phyloP scores from a whole-genome alignment of 108 stramenopile species.

The Nannochloropsis salina region DNA sequence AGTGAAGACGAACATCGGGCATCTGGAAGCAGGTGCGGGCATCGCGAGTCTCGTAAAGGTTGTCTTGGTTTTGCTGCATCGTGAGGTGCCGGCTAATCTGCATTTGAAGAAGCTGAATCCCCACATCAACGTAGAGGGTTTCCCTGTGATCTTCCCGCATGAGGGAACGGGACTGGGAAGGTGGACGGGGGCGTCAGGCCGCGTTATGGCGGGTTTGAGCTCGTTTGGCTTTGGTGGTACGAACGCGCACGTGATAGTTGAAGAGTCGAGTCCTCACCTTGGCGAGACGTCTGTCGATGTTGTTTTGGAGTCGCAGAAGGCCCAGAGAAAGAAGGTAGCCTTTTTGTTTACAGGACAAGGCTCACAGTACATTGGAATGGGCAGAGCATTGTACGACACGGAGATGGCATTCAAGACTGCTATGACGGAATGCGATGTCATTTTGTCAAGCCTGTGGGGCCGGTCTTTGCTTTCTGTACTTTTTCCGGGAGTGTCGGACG shows the following conservation, averaged over 20 bases:
- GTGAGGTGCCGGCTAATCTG: slow-evolving; percentile 45
- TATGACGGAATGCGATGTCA: slow-evolving; percentile 41
- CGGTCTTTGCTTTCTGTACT: background rate
- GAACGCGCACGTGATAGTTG: slow-evolving; percentile 50
- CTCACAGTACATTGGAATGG: slow-evolving; percentile 51
- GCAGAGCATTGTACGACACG: slow-evolving; percentile 38
- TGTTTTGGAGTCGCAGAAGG: background rate
- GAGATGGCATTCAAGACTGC: slow-evolving; percentile 38
- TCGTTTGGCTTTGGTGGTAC: slow-evolving; percentile 57
- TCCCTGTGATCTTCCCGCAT: slow-evolving; percentile 32
- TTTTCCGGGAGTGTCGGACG: background rate
- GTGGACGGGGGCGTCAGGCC: background rate
- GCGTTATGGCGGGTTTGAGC: slow-evolving; percentile 44
- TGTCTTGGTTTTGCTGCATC: slow-evolving; percentile 43
- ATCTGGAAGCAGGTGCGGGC: slow-evolving; percentile 56
- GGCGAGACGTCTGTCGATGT: slow-evolving; percentile 23
- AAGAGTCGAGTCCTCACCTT: slow-evolving; percentile 11
- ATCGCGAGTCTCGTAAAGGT: slow-evolving; percentile 49
- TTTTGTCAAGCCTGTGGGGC: background rate
- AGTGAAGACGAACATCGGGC: slow-evolving; percentile 57
- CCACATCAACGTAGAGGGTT: slow-evolving; percentile 32
- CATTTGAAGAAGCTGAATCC: slow-evolving; percentile 48
- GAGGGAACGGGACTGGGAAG: background rate
- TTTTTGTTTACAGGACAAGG: slow-evolving; percentile 56
- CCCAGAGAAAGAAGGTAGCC: slow-evolving; percentile 33